These are phyloP conservation scores for Kluyveromyces aestuarii DNA, from an alignment of 805 yeast species.

Conservation along the genomic window DNA sequence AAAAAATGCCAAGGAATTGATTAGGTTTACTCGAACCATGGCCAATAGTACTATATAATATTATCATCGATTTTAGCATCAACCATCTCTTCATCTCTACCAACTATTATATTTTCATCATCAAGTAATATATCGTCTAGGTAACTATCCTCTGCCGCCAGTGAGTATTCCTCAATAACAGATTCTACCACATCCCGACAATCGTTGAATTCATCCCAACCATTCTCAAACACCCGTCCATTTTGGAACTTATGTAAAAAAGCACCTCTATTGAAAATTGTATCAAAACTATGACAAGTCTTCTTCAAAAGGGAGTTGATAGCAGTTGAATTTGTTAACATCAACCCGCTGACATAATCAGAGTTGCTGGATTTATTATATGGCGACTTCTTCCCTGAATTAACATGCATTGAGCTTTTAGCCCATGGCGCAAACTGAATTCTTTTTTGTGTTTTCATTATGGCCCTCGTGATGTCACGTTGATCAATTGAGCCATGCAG, in stretches of 20 bases:
- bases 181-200: slow-evolving; percentile 66
- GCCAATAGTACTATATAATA: slow-evolving; percentile 5
- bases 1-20: neutral
- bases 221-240: slow-evolving; percentile 31
- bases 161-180: slow-evolving; percentile 69
- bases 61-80: slow-evolving; percentile 26
- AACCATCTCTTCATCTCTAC: slow-evolving; percentile 13
- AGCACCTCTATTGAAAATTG: slow-evolving; percentile 70
- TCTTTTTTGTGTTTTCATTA: slow-evolving; percentile 53
- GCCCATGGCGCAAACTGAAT: slow-evolving; percentile 81
- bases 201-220: slow-evolving; percentile 63
- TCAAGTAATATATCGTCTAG: slow-evolving; percentile 30
- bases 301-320: slow-evolving; percentile 57
- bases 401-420: slow-evolving; percentile 68
- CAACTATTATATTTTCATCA: slow-evolving; percentile 29
- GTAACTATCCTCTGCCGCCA: slow-evolving; percentile 49
- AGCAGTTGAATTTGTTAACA: slow-evolving; percentile 76
- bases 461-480: slow-evolving; percentile 61
- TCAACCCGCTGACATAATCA: slow-evolving; percentile 62
- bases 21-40: neutral
- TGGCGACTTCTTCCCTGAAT: slow-evolving; percentile 67
- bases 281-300: slow-evolving; percentile 69
- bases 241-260: slow-evolving; percentile 68
- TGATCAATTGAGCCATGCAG: slow-evolving; percentile 58
- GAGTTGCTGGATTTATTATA: slow-evolving; percentile 30